Conservation (phyloP, 2,329 filamentous ascomycete species). For the Cyanodermella asteris region DNA sequence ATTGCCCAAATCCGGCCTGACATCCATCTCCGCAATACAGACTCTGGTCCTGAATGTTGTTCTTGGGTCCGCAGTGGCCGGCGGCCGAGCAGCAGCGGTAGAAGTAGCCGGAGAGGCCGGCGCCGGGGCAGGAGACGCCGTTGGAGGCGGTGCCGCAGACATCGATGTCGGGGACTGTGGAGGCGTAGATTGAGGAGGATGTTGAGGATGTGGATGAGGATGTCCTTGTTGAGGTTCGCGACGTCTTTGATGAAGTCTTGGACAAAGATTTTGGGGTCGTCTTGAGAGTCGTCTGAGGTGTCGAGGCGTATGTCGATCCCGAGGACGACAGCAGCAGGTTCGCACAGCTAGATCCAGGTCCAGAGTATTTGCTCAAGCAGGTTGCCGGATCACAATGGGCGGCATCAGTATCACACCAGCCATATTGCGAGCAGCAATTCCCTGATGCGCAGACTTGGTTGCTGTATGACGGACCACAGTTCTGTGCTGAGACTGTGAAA, state of each 20-base stretch:
- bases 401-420: constrained; percentile 13
- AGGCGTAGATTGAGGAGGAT: constrained; percentile 1
- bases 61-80: constrained; percentile 7
- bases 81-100: constrained; percentile 6
- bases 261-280: neutral
- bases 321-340: neutral
- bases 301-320: neutral
- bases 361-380: constrained; percentile 15
- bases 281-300: neutral
- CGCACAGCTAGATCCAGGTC: constrained; percentile 14
- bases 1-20: constrained; percentile 5
- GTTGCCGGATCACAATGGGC: constrained; percentile 16
- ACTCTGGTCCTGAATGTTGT: constrained; percentile 5
- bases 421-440: constrained; percentile 15
- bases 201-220: constrained; percentile 1
- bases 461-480: constrained; percentile 15
- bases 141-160: constrained; percentile 5
- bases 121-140: constrained; percentile 16
- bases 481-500: too few relatives aligned
- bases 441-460: constrained; percentile 14
- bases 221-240: neutral
- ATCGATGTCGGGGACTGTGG: constrained; percentile 5
- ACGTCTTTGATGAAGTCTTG: neutral
- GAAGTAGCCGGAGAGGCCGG: constrained; percentile 5
- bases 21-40: constrained; percentile 5